A percentile compares a stretch with the other conserved stretches of the same genome.
Evolutionary conservation across 2,329 filamentous ascomycete genomes (phyloP).

Genomic region (Chrysoporthe puriensis): DNA sequence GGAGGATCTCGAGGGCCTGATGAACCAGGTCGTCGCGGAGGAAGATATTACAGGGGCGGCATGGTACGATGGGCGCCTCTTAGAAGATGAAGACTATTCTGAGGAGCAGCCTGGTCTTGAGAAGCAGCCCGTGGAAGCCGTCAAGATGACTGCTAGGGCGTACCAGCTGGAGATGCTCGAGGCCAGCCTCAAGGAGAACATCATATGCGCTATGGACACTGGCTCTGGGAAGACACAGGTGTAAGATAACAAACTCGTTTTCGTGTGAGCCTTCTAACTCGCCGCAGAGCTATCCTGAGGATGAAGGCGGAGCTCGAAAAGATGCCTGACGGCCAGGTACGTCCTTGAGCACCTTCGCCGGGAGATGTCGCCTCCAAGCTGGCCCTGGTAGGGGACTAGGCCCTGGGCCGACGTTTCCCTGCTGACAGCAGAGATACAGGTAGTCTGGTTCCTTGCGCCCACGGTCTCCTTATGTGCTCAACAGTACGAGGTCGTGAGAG

Average conservation of each 20-base stretch:
- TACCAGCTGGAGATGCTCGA: constrained; percentile 81
- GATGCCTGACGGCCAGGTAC: constrained; percentile 57
- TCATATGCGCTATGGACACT: constrained; percentile 79
- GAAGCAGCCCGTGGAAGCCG: constrained; percentile 1
- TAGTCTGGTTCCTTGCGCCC: constrained; percentile 75
- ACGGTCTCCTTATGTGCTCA: constrained; percentile 70
- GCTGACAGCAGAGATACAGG: constrained; percentile 41
- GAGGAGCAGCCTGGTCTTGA: neutral
- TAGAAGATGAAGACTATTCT: neutral
- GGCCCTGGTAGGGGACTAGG: neutral
- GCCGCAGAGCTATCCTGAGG: constrained; percentile 64
- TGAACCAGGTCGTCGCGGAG: constrained; percentile 83
- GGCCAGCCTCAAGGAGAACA: constrained; percentile 68
- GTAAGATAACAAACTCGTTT: constrained; percentile 48
- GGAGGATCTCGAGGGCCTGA: constrained; percentile 61
- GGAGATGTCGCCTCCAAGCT: neutral
- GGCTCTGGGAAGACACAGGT: constrained; percentile 80
- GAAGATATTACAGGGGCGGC: constrained; percentile 10
- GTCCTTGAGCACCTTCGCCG: neutral
- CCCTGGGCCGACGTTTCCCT: neutral
- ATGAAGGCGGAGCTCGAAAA: constrained; percentile 67
- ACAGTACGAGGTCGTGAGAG: constrained; percentile 62
- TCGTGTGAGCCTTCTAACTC: neutral
- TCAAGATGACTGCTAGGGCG: constrained; percentile 51
- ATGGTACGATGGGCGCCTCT: constrained; percentile 9